Evolutionary conservation across 257 asterid species (phyloP), one percentile per base, ranked within the genome.

Genomic region (Solanum paucissectum): DNA sequence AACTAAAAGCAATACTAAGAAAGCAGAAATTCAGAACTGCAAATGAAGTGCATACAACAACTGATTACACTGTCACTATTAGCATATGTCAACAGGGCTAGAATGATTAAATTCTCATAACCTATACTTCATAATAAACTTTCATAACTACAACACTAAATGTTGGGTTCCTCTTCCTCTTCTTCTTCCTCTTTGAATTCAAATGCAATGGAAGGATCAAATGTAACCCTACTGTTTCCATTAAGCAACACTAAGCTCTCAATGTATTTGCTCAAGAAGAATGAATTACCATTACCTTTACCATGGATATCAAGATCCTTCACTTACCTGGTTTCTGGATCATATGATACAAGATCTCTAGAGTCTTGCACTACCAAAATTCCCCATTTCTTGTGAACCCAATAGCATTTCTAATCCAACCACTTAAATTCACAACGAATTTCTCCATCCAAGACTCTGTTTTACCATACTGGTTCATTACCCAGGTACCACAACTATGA

Each of bases 391-490:
- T 34, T 69, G 89, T 85, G 13, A 88, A 40, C 14, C 93, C 92
- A n/a, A 89, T 73, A 68, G 89, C 46, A 81, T 37, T 25, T 72
- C 87, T 87, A 13, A 84, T 16, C 6, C 83, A 90, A 42, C 75
- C 77, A 6, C 38, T 83, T 27, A 87, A n/a, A 14, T 27, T 42
- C 72, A 88, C 37, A 7, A 12, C 7, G 23, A 86, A 89, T 33
- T 64, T 81, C 55, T 32, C 83, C 37, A 74, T 83, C 94, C 92
- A 92, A 3, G 93, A 88, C 62, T 84, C 84, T 5, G 11, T 12
- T 25, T 88, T 86, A 5, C 91, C 90, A 38, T 92, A 92, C 8
- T 87, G 73, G 86, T 86, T 73, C 93, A 92, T 92, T 25, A 88
- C 88, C 93, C 92, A 92, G 12, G 91, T 86, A 69, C 64, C 40